phyloP scores from a whole-genome alignment of 805 yeast species.

The Pichia deserticola region DNA sequence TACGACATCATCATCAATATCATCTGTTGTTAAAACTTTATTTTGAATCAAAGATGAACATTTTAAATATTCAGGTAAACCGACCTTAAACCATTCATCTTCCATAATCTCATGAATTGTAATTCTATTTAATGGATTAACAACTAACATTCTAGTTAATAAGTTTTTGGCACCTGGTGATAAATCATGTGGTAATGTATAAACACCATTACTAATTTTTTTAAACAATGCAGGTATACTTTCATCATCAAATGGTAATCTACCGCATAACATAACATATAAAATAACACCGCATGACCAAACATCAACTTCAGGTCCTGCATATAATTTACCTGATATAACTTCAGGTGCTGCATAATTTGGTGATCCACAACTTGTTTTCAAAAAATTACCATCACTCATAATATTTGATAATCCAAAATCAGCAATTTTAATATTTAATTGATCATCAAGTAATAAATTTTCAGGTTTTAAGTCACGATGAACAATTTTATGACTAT shows the following conservation, averaged over 20 bases:
- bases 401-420: constrained; percentile 90
- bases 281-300: constrained; percentile 96
- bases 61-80: constrained; percentile 69
- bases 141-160: constrained; percentile 85
- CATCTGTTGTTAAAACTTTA: constrained; percentile 27
- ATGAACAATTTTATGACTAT: constrained; percentile 92
- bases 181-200: constrained; percentile 79
- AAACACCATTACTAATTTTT: constrained; percentile 88
- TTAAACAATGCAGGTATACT: constrained; percentile 91
- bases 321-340: constrained; percentile 86
- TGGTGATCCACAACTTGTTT: constrained; percentile 94
- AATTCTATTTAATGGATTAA: constrained; percentile 87
- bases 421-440: constrained; percentile 93
- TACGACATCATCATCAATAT: constrained; percentile 70
- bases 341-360: constrained; percentile 98
- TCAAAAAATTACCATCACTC: constrained; percentile 95
- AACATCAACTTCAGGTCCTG: constrained; percentile 97
- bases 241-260: constrained; percentile 94
- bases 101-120: constrained; percentile 88
- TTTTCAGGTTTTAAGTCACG: constrained; percentile 96
- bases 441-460: constrained; percentile 75
- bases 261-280: constrained; percentile 92
- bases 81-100: constrained; percentile 87
- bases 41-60: constrained; percentile 42
- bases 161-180: constrained; percentile 79